Conservation (phyloP, 352 stramenopile species). For the Globisporangium solare region DNA sequence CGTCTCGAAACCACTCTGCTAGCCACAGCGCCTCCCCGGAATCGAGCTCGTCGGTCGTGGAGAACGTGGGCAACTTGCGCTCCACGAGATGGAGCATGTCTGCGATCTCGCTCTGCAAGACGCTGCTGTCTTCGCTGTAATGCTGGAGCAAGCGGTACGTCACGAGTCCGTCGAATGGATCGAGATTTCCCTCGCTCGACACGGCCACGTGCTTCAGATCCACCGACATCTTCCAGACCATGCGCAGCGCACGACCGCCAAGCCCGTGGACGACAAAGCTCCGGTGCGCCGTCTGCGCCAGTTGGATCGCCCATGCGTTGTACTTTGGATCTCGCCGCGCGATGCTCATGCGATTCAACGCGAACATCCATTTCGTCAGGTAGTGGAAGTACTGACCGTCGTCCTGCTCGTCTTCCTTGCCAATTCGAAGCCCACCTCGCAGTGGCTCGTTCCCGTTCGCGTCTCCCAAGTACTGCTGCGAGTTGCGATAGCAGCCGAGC, state of each 20-base stretch:
- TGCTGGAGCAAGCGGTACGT: constrained; percentile 24
- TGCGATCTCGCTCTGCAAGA: constrained; percentile 17
- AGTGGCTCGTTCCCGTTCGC: constrained; percentile 11
- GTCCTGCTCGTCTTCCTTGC: constrained; percentile 24
- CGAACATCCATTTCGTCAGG: constrained; percentile 40
- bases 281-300: constrained; percentile 16
- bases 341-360: constrained; percentile 22
- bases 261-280: constrained; percentile 22
- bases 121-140: constrained; percentile 9
- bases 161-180: constrained; percentile 26
- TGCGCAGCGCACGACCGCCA: constrained; percentile 16
- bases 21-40: constrained; percentile 29
- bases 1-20: constrained; percentile 20
- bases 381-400: constrained; percentile 41
- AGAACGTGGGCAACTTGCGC: constrained; percentile 18
- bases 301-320: constrained; percentile 20
- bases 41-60: constrained; percentile 24
- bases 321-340: constrained; percentile 14
- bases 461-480: constrained; percentile 10
- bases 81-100: constrained; percentile 22
- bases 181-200: constrained; percentile 25
- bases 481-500: constrained; percentile 20
- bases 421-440: constrained; percentile 25
- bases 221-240: constrained; percentile 32
- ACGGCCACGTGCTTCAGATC: constrained; percentile 27